Evolutionary conservation across 2,329 filamentous ascomycete genomes (phyloP).

Genomic region (Metarhizium album): DNA sequence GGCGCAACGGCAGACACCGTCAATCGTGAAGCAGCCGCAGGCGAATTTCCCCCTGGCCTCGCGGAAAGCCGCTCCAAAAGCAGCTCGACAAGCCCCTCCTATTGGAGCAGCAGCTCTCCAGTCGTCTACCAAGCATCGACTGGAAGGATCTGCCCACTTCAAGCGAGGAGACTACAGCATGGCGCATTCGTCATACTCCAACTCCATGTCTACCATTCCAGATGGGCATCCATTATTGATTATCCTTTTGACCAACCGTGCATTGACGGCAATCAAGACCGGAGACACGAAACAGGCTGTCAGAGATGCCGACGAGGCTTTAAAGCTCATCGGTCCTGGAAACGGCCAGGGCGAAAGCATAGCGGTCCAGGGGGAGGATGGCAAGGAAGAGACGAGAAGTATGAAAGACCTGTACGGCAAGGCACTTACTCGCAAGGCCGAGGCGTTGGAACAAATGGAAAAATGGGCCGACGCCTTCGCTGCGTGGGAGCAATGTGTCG

Average conservation of each 20-base stretch:
- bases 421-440: conserved; percentile 85
- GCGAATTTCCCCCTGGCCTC: conserved; percentile 22
- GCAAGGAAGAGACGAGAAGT: conserved; percentile 57
- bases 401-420: conserved; percentile 94
- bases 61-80: conserved; percentile 32
- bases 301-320: conserved; percentile 68
- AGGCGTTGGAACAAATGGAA: conserved; percentile 91
- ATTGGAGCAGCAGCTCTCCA: conserved; percentile 60
- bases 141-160: conserved; percentile 77
- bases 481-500: conserved; percentile 75
- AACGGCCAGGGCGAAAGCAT: conserved; percentile 76
- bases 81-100: conserved; percentile 50
- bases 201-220: conserved; percentile 65
- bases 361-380: conserved; percentile 47
- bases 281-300: conserved; percentile 85
- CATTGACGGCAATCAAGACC: conserved; percentile 81
- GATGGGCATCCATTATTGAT: conserved; percentile 72
- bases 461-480: conserved; percentile 76
- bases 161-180: conserved; percentile 87
- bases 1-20: conserved; percentile 23
- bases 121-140: conserved; percentile 66
- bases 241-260: conserved; percentile 82
- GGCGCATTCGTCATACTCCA: conserved; percentile 73
- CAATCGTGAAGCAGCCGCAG: conserved; percentile 17
- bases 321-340: conserved; percentile 67